Evolutionary conservation across 495 filamentous ascomycete genomes (phyloP).

Genomic region (Penicillium canariense): DNA sequence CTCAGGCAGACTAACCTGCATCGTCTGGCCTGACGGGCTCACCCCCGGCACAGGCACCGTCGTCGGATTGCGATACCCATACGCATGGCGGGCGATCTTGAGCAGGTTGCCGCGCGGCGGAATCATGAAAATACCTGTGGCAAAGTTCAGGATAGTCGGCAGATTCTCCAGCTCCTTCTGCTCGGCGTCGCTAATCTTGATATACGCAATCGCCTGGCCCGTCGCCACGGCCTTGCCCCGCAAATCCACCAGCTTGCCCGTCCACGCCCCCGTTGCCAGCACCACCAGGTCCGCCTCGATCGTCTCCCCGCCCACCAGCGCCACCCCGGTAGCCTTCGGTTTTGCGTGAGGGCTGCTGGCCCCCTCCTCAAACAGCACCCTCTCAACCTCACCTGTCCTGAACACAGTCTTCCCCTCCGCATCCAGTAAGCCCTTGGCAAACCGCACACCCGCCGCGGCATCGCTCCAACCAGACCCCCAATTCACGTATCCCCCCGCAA

Average conservation of each 20-base stretch:
- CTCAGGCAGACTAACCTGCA: slow-evolving; percentile 44
- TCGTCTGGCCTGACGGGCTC: slow-evolving; percentile 19
- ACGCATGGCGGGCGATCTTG: slow-evolving; percentile 79
- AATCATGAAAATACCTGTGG: slow-evolving; percentile 78
- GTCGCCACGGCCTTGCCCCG: slow-evolving; percentile 72
- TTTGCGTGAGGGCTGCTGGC: slow-evolving; percentile 12
- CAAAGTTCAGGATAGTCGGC: slow-evolving; percentile 77
- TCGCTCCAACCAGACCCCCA: slow-evolving; percentile 79
- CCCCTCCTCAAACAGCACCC: slow-evolving; percentile 52
- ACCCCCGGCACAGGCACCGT: slow-evolving; percentile 39
- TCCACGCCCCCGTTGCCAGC: slow-evolving; percentile 86
- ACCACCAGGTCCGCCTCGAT: slow-evolving; percentile 71
- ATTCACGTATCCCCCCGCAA: slow-evolving; percentile 79
- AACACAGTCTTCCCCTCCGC: slow-evolving; percentile 61
- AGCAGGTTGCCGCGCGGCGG: slow-evolving; percentile 69
- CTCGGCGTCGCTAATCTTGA: slow-evolving; percentile 67
- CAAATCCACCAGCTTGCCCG: slow-evolving; percentile 70
- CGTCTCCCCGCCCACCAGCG: slow-evolving; percentile 48
- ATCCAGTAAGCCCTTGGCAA: slow-evolving; percentile 62
- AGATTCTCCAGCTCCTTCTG: slow-evolving; percentile 58
- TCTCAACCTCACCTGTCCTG: slow-evolving; percentile 57
- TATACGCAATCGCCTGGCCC: slow-evolving; percentile 77
- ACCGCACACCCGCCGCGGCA: slow-evolving; percentile 69
- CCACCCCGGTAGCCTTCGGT: slow-evolving; percentile 50
- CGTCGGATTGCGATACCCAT: slow-evolving; percentile 75